Evolutionary conservation across 495 filamentous ascomycete genomes (phyloP).

Genomic region (Penicillium crystallinum): DNA sequence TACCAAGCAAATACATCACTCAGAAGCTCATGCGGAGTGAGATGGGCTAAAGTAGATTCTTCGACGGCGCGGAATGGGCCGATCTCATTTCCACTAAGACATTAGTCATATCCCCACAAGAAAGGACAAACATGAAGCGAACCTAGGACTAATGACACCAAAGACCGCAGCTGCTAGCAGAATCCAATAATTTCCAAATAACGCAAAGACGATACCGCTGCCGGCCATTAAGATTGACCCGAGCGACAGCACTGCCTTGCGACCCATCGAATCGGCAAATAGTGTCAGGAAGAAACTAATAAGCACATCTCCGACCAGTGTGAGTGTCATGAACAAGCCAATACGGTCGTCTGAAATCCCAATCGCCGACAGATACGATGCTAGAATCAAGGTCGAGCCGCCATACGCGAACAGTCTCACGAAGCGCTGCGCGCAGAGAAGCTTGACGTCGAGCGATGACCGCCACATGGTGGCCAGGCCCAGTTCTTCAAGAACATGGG

Average conservation of each 20-base stretch:
- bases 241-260: conserved; percentile 60
- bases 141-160: conserved; percentile 76
- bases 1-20: conserved; percentile 84
- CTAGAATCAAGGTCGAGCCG: conserved; percentile 68
- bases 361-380: conserved; percentile 61
- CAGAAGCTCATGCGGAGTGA: conserved; percentile 55
- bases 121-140: conserved; percentile 9
- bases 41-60: conserved; percentile 72
- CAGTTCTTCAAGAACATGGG: conserved; percentile 29
- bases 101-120: conserved; percentile 10
- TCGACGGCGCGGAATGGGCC: conserved; percentile 83
- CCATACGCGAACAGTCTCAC: conserved; percentile 79
- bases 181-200: conserved; percentile 67
- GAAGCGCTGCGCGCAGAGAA: conserved; percentile 69
- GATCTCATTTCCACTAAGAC: conserved; percentile 66
- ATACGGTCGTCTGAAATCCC: conserved; percentile 64
- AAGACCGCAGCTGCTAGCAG: conserved; percentile 68
- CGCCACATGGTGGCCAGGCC: conserved; percentile 39
- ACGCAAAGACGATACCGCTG: conserved; percentile 64
- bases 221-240: conserved; percentile 65
- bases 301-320: conserved; percentile 70
- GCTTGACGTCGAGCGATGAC: conserved; percentile 57
- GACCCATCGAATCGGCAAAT: conserved; percentile 67
- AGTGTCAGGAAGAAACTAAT: conserved; percentile 73
- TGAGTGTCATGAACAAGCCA: conserved; percentile 85